Percentiles rank a stretch among this genome's conserved stretches.
Conservation (phyloP, 768 basidiomycete species). For the Ramaria rubella region DNA sequence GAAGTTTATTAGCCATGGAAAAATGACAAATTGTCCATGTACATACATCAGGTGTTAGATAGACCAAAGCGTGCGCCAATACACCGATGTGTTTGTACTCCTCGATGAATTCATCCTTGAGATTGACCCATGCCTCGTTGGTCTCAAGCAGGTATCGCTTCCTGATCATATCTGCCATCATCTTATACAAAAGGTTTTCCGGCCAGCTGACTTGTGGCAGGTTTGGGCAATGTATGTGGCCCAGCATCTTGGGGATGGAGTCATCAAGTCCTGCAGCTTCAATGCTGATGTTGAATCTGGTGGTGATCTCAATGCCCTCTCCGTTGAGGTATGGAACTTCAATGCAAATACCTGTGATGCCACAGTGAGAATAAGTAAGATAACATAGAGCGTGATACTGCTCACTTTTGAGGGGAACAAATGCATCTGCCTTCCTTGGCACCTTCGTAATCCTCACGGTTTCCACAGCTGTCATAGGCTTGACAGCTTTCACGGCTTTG, state of each 20-base stretch:
- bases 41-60: background rate
- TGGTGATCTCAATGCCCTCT: background rate
- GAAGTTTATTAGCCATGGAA: background rate
- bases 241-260: background rate
- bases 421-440: background rate
- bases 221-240: background rate
- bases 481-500: background rate
- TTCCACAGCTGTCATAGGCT: background rate
- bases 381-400: background rate
- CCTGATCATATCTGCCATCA: background rate
- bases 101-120: background rate
- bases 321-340: background rate
- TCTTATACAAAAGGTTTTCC: background rate
- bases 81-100: background rate
- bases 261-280: background rate
- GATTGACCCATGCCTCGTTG: background rate
- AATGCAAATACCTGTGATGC: background rate
- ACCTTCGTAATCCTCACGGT: background rate
- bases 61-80: no score
- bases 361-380: background rate
- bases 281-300: background rate
- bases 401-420: background rate
- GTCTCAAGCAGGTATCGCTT: background rate
- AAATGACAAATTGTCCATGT: background rate
- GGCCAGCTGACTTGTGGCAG: background rate